Evolutionary conservation across 2,329 filamentous ascomycete species (phyloP).

Genomic region (Cryphonectria radicalis): DNA sequence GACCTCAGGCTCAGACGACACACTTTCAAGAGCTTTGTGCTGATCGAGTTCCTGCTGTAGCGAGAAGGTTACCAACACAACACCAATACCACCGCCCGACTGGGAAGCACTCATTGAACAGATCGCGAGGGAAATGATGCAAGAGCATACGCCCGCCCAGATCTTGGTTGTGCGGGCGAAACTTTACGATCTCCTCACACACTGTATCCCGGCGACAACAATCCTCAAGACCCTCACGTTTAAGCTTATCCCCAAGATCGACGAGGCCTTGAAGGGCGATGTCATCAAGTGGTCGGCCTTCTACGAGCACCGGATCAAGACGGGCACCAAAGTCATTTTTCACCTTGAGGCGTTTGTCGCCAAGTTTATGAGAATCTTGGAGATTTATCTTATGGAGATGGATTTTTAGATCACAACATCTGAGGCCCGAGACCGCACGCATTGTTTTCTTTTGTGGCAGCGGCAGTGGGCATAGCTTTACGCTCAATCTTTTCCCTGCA

Average conservation of each 20-base stretch:
- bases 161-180: slow-evolving; percentile 89
- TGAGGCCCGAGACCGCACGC: background rate
- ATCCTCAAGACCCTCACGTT: slow-evolving; percentile 95
- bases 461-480: background rate
- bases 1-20: background rate
- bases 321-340: slow-evolving; percentile 95
- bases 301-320: slow-evolving; percentile 93
- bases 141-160: slow-evolving; percentile 86
- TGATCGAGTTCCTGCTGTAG: slow-evolving; percentile 51
- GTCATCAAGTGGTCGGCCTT: slow-evolving; percentile 96
- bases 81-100: slow-evolving; percentile 90
- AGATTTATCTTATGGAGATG: slow-evolving; percentile 91
- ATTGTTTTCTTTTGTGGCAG: background rate
- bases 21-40: background rate
- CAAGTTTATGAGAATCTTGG: slow-evolving; percentile 95
- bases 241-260: slow-evolving; percentile 84
- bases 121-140: slow-evolving; percentile 91
- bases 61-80: slow-evolving; percentile 86
- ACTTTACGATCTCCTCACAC: slow-evolving; percentile 94
- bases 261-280: slow-evolving; percentile 87
- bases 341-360: slow-evolving; percentile 98
- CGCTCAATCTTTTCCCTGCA: background rate
- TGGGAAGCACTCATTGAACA: slow-evolving; percentile 92
- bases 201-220: slow-evolving; percentile 94
- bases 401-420: slow-evolving; percentile 56